phyloP scores from a whole-genome alignment of 2,329 filamentous ascomycete species.

The Aplosporella prunicola region DNA sequence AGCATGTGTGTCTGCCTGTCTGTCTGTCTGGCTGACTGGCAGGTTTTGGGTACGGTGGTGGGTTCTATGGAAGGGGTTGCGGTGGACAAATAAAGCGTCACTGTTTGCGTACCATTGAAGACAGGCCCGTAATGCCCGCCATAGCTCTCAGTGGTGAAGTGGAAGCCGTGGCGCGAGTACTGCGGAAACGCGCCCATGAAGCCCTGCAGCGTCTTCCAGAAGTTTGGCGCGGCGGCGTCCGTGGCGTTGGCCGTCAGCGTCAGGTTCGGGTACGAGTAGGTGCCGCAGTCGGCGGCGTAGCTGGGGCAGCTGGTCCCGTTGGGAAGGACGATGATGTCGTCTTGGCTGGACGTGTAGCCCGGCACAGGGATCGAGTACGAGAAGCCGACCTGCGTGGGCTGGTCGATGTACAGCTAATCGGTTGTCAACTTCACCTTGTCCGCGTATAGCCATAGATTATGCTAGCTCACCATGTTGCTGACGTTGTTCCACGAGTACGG shows the following conservation, averaged over 20 bases:
- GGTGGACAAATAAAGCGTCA: too few species aligned
- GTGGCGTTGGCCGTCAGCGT: conserved; percentile 46
- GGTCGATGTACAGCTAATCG: conserved; percentile 53
- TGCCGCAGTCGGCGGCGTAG: conserved; percentile 46
- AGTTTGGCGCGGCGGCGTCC: conserved; percentile 44
- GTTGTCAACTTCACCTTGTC: background rate
- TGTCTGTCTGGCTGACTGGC: background rate
- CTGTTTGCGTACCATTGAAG: conserved; percentile 35
- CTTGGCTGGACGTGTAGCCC: conserved; percentile 27
- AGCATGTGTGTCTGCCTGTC: background rate
- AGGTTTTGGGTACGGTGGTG: too few species aligned
- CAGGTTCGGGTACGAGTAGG: conserved; percentile 44
- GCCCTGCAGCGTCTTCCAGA: conserved; percentile 53
- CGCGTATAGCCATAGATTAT: background rate
- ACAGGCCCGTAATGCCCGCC: conserved; percentile 51
- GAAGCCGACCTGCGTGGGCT: conserved; percentile 52
- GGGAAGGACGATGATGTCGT: conserved; percentile 36
- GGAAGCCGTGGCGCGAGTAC: conserved; percentile 39
- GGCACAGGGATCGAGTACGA: conserved; percentile 42
- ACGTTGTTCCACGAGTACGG: conserved; percentile 55
- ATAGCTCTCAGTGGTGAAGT: conserved; percentile 49
- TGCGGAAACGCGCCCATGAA: conserved; percentile 53
- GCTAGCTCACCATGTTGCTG: conserved; percentile 44
- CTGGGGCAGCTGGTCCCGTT: conserved; percentile 41
- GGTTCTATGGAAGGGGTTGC: too few species aligned